Base-by-base conservation (phyloP, 139 green algal species). In the Chlamydomonas incerta region DNA sequence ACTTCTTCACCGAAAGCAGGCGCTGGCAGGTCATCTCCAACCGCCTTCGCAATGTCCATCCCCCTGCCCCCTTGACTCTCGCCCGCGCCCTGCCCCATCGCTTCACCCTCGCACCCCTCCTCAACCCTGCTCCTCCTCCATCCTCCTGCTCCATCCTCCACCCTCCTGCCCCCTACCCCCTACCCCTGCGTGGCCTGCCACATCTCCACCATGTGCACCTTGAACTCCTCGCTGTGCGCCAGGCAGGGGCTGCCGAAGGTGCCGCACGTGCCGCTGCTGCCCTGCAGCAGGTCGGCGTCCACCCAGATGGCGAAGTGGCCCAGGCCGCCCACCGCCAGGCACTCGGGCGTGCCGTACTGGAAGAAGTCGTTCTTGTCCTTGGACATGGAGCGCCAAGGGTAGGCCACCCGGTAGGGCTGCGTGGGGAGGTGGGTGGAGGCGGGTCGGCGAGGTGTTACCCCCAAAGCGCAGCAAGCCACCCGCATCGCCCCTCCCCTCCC, bases 331-430 rank as follows among this genome's bases (percentile, higher is more conserved):
- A 97, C 86, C 3, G 88, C 92, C 55, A 97, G 68, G 34, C 87
- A 91, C 23, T 96, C 89, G 24, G 73, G 89, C 17, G 87, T 90
- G n/a, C 84, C 91, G 69, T 94, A 95, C 90, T 93, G 90, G 89
- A 96, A 97, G 81, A 95, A 97, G 85, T 97, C 92, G 74, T 97
- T 97, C 88, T 93, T 94, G 6, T 75, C 47, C 24, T 89, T 69
- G 26, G 46, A 72, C 34, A 87, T 72, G 17, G 82, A 77, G 29
- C 88, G 77, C 92, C 92, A 95, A 0, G 79, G 81, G 84, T 92
- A 97, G 23, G 88, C 88, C 34, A 92, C 68, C 28, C 82, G 69
- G 52, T 91, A 80, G 0, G 94, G 94, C 90, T 95, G 89, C 47
- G 87, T 35, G 72, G 20, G 65, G 13, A 26, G 35, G 2, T 3